phyloP scores from a whole-genome alignment of 1,284 basidiomycete genomes.

The Blastosporella zonata region DNA sequence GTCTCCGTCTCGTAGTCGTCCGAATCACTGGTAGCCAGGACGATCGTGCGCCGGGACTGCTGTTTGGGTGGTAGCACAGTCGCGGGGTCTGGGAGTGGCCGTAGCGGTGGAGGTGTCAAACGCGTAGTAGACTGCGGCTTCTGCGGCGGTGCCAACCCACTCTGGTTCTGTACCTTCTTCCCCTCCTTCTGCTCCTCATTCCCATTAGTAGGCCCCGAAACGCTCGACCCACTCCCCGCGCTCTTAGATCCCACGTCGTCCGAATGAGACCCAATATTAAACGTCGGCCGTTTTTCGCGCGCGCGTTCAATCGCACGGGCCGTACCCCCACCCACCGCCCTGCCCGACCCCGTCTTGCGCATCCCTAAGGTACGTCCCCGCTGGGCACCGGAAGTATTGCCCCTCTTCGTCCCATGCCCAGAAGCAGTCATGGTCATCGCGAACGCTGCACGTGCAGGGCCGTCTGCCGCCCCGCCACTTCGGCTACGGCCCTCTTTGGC shows the following conservation, averaged over 20 bases:
- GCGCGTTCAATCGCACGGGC: conserved; percentile 12
- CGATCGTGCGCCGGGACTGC: conserved; percentile 29
- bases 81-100: conserved; percentile 14
- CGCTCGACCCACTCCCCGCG: conserved; percentile 33
- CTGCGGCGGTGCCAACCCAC: conserved; percentile 6
- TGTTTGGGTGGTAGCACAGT: conserved; percentile 21
- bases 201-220: conserved; percentile 18
- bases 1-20: conserved; percentile 38
- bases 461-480: conserved; percentile 14
- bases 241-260: conserved; percentile 44
- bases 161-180: conserved; percentile 2
- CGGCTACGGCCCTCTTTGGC: conserved; percentile 12
- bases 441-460: conserved; percentile 11
- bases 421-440: conserved; percentile 22
- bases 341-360: background rate
- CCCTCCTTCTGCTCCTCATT: conserved; percentile 1
- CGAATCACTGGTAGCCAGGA: conserved; percentile 32
- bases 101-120: conserved; percentile 8
- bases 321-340: conserved; percentile 1
- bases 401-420: background rate
- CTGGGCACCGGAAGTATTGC: background rate
- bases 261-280: conserved; percentile 57
- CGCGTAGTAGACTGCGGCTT: conserved; percentile 19
- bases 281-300: conserved; percentile 35
- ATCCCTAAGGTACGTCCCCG: no score